phyloP scores from a whole-genome alignment of 1,139 yeast genomes.

The Pichia inconspicua region DNA sequence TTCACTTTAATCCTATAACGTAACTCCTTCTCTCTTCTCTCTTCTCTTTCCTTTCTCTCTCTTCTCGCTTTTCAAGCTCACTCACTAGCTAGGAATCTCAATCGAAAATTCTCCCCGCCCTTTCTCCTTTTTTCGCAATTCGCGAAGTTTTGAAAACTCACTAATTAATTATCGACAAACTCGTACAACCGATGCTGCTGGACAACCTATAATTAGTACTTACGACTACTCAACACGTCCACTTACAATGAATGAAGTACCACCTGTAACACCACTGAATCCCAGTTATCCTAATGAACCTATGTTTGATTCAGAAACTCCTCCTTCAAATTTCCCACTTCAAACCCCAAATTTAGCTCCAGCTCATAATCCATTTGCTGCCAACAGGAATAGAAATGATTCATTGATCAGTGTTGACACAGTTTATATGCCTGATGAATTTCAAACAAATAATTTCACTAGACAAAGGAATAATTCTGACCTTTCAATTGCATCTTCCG shows the following conservation, averaged over 20 bases:
- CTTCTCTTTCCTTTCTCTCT: too few species aligned
- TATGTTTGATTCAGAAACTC: background rate
- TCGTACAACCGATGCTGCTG: too few species aligned
- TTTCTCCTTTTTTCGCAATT: too few species aligned
- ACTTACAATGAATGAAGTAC: background rate
- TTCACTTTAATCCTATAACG: background rate
- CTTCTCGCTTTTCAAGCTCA: too few species aligned
- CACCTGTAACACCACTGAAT: background rate
- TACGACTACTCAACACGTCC: too few species aligned
- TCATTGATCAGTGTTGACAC: conserved; percentile 20
- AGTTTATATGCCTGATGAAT: conserved; percentile 8
- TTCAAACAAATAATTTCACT: background rate
- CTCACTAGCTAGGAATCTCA: too few species aligned
- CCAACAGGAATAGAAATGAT: conserved; percentile 15
- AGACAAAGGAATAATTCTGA: conserved; percentile 1
- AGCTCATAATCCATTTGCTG: background rate
- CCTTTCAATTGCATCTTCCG: conserved; percentile 23
- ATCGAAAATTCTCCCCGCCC: too few species aligned
- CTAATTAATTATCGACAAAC: too few species aligned
- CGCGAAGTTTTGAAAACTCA: too few species aligned
- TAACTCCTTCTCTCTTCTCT: background rate
- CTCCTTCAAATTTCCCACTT: background rate
- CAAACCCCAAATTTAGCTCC: background rate
- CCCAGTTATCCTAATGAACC: background rate
- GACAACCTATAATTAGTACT: too few species aligned